phyloP scores from a whole-genome alignment of 1,284 basidiomycete species.

The Ceratobasidium sp. region DNA sequence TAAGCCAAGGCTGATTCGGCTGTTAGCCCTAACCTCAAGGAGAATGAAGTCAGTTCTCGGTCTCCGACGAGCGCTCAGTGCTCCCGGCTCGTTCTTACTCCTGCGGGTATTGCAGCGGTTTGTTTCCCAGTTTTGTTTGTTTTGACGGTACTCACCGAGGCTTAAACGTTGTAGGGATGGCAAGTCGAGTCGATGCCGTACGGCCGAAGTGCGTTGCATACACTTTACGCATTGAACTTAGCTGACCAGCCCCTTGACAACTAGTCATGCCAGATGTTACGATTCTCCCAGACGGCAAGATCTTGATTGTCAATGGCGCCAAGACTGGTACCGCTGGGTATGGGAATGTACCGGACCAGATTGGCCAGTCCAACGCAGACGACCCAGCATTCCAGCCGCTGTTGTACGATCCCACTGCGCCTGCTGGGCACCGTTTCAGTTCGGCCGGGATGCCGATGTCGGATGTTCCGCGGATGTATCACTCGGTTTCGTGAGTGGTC shows the following conservation, averaged over 20 bases:
- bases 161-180: constrained; percentile 67
- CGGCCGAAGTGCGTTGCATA: constrained; percentile 59
- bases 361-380: constrained; percentile 83
- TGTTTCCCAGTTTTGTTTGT: not conserved
- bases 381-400: constrained; percentile 80
- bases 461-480: constrained; percentile 83
- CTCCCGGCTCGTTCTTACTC: constrained; percentile 73
- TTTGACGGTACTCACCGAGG: too few relatives aligned
- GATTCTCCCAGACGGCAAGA: constrained; percentile 80
- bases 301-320: constrained; percentile 83
- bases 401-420: constrained; percentile 75
- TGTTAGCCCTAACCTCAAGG: constrained; percentile 50
- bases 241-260: not conserved
- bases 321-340: constrained; percentile 84
- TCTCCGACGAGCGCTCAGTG: constrained; percentile 66
- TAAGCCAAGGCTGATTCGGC: constrained; percentile 52
- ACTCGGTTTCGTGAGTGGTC: constrained; percentile 68
- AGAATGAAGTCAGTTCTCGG: constrained; percentile 49
- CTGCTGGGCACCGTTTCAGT: constrained; percentile 73
- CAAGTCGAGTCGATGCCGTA: constrained; percentile 78
- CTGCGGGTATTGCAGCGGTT: constrained; percentile 67
- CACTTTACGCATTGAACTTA: not conserved
- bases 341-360: constrained; percentile 75
- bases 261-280: constrained; percentile 79
- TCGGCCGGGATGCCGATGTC: constrained; percentile 73